Base-by-base conservation (phyloP, 441 rosid genomes). In the Sinapis alba region DNA sequence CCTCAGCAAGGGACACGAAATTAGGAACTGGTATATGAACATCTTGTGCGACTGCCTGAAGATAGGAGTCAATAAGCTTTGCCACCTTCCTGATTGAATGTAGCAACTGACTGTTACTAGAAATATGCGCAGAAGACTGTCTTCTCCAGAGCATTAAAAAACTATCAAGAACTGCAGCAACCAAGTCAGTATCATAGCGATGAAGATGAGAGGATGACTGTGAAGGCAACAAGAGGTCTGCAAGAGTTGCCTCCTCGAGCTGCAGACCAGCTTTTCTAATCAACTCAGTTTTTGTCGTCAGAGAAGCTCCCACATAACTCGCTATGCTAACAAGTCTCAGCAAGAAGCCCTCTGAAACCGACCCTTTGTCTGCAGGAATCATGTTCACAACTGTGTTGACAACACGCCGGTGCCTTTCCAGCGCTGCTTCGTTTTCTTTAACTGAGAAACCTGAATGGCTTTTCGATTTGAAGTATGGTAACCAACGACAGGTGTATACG, bases 401-500 rank as follows among this genome's bases (percentile, higher is more conserved):
- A 71, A 90, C 77, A 62, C 75, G 84, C 68, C 86, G 79, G 62
- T 86, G 74, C 76, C 86, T 92, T 65, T 78, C 88, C 32, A 63
- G 18, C n/a, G 65, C 61, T 58, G 81, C 83, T 51, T 83, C 91
- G 7, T 80, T 78, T 79, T 83, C 88, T 65, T 85, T 80, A 57
- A 76, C 81, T 0, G 89, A 84, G 69, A 80, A 79, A 70, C 86
- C 83, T 1, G 83, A 75, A 57, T 74, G 58, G 75, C 72, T 84
- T 20, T 75, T 62, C 81, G 85, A 91, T 53, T 83, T 75, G n/a
- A 85, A 78, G 81, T 86, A 91, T 0, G 97, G 99, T 66, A 96
- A 78, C 97, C 98, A 89, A 41, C 96, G 96, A n/a, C 85, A 85
- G 34, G 96, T 97, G 69, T 96, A 94, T n/a, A 94, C 98, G 53